phyloP scores from a whole-genome alignment of 2,329 filamentous ascomycete species.

The Clarireedia sp. region DNA sequence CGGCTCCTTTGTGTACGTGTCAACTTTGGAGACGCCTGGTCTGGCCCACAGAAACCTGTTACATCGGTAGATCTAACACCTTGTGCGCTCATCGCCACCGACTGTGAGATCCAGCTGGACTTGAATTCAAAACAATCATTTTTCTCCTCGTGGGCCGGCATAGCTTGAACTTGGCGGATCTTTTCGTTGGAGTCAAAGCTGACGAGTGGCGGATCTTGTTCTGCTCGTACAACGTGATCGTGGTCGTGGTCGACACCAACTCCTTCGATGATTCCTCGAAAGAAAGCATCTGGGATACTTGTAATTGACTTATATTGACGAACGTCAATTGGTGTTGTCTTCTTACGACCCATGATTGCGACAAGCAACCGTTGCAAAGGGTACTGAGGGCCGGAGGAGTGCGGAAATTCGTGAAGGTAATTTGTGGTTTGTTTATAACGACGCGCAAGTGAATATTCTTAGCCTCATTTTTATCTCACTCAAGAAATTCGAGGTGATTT shows the following conservation, averaged over 20 bases:
- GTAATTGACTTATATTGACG: background rate
- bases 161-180: background rate
- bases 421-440: too few species aligned
- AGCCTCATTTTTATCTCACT: too few species aligned
- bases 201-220: background rate
- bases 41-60: too few species aligned
- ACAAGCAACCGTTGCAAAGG: too few species aligned
- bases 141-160: background rate
- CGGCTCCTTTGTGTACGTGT: too few species aligned
- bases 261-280: background rate
- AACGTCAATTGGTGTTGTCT: background rate
- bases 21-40: too few species aligned
- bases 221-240: background rate
- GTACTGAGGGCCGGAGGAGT: too few species aligned
- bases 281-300: background rate
- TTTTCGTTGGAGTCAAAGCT: background rate
- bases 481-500: too few species aligned
- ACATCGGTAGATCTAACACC: background rate
- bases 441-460: too few species aligned
- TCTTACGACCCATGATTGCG: background rate
- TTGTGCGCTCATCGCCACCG: background rate
- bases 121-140: background rate
- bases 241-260: background rate
- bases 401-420: background rate
- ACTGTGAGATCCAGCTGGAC: background rate